phyloP scores from a whole-genome alignment of 345 rosid species.

The Pugionium cornutum region DNA sequence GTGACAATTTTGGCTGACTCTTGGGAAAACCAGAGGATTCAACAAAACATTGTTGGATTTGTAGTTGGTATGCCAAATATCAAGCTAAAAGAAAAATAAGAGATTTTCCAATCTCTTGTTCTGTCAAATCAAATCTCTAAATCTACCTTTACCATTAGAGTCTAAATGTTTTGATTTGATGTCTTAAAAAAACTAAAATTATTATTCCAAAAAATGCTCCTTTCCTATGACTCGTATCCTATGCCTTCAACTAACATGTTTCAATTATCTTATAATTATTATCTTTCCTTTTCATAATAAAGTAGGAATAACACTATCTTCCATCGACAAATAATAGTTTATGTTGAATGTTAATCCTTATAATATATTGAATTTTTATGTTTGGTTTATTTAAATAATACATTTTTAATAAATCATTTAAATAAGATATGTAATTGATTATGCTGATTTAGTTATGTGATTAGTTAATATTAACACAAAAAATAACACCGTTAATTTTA shows the following conservation, averaged over 20 bases:
- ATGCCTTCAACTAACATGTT: slow-evolving; percentile 18
- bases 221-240: slow-evolving; percentile 34
- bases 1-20: slow-evolving; percentile 41
- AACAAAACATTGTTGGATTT: not conserved
- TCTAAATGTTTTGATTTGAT: slow-evolving; percentile 28
- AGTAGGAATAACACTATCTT: not conserved
- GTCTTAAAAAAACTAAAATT: slow-evolving; percentile 23
- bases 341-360: too few species aligned
- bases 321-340: not conserved
- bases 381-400: too few species aligned
- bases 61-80: slow-evolving; percentile 24
- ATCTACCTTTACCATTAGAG: slow-evolving; percentile 31
- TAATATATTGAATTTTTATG: too few species aligned
- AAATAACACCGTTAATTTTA: too few species aligned
- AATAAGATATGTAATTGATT: too few species aligned
- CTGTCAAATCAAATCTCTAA: slow-evolving; percentile 40
- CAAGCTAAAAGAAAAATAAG: slow-evolving; percentile 26
- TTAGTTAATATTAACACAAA: too few species aligned
- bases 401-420: too few species aligned
- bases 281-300: not conserved
- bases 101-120: slow-evolving; percentile 33
- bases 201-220: slow-evolving; percentile 31
- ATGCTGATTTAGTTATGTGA: too few species aligned
- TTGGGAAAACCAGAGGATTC: slow-evolving; percentile 31
- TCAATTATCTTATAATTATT: not conserved